Percentiles rank a stretch among this genome's conserved stretches.
These are phyloP conservation scores for Talaromyces sp. DNA, from an alignment of 2,329 filamentous ascomycete species.

Conservation along the genomic window DNA sequence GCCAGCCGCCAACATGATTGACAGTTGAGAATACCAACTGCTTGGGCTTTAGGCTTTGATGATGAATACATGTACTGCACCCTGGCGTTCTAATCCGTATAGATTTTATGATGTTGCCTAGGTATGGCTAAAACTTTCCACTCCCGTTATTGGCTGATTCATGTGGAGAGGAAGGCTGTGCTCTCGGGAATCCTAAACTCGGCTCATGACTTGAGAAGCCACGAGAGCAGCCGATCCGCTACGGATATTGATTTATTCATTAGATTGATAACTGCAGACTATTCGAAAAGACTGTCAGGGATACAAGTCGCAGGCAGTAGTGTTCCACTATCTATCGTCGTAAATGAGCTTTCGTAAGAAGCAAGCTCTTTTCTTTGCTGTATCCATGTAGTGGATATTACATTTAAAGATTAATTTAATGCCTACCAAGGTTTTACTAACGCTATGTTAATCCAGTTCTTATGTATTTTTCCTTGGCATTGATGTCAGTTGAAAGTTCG, in stretches of 20 bases:
- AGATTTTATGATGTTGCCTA: background rate
- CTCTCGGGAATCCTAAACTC: background rate
- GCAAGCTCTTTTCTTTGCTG: background rate
- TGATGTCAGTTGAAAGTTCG: background rate
- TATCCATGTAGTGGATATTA: background rate
- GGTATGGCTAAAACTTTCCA: background rate
- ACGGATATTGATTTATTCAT: background rate
- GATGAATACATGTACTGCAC: background rate
- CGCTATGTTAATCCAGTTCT: background rate
- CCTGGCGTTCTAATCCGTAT: background rate
- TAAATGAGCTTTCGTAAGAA: background rate
- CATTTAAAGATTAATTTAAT: background rate
- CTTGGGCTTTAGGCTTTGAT: background rate
- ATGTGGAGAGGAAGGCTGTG: background rate
- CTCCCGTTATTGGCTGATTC: background rate
- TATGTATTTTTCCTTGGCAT: background rate
- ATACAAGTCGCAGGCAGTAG: background rate
- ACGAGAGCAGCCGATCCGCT: no score
- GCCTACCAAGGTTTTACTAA: no score
- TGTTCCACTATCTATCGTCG: background rate
- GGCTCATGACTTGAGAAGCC: background rate
- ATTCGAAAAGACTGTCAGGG: background rate
- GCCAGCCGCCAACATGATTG: background rate
- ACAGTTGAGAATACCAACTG: background rate
- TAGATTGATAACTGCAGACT: background rate